phyloP scores from a whole-genome alignment of 1,284 basidiomycete genomes.

The Mycena sp. region DNA sequence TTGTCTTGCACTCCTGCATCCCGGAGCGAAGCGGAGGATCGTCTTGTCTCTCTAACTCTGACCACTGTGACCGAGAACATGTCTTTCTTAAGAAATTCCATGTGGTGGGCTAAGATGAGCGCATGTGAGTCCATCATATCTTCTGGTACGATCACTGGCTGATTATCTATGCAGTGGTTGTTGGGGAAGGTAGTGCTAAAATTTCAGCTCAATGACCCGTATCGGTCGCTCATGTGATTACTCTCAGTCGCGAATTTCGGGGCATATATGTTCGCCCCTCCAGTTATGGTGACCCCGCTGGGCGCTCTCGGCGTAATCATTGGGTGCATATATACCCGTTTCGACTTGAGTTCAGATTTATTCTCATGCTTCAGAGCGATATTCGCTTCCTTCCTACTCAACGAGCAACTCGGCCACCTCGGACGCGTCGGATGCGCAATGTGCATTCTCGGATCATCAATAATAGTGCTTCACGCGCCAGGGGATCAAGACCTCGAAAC shows the following conservation, averaged over 20 bases:
- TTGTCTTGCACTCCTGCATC: no score
- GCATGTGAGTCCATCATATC: constrained; percentile 48
- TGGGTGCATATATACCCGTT: no score
- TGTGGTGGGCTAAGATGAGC: constrained; percentile 99
- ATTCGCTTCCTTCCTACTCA: constrained; percentile 91
- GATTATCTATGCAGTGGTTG: constrained; percentile 66
- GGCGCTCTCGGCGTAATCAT: constrained; percentile 96
- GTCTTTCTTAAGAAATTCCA: constrained; percentile 89
- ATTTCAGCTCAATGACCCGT: neutral
- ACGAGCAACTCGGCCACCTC: constrained; percentile 93
- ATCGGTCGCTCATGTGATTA: neutral
- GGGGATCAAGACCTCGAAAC: constrained; percentile 95
- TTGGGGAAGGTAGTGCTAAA: constrained; percentile 92
- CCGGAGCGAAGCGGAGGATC: no score
- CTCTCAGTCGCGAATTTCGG: constrained; percentile 95
- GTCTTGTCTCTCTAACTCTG: no score
- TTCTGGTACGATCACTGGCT: neutral
- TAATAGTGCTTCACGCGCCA: constrained; percentile 96
- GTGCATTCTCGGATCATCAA: constrained; percentile 91
- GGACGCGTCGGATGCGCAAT: constrained; percentile 93
- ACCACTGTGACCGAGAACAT: constrained; percentile 87
- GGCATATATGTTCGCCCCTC: constrained; percentile 97
- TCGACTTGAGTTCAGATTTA: no score
- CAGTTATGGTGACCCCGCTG: constrained; percentile 90
- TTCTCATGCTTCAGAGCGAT: no score